Evolutionary conservation across 805 yeast genomes (phyloP).

Genomic region (Kregervanrija pseudodelftensis): DNA sequence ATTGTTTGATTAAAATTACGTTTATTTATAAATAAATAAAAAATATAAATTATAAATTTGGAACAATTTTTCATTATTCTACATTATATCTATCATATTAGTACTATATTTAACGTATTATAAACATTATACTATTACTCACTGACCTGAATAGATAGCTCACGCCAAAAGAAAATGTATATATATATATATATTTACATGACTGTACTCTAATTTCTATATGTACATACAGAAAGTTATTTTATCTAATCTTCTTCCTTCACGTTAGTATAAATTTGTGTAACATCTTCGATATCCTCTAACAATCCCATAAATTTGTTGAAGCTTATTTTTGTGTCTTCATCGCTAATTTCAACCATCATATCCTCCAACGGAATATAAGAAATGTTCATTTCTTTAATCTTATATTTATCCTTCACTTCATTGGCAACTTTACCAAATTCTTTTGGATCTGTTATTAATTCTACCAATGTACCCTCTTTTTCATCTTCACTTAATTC

Average conservation of each 20-base stretch:
- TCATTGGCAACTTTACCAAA: slow-evolving; percentile 54
- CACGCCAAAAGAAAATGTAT: too few species aligned
- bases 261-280: slow-evolving; percentile 69
- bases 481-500: slow-evolving; percentile 13
- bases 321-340: slow-evolving; percentile 43
- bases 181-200: background rate
- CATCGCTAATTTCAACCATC: slow-evolving; percentile 45
- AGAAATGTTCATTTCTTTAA: slow-evolving; percentile 66
- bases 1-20: too few species aligned
- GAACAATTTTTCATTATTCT: background rate
- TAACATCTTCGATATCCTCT: slow-evolving; percentile 80
- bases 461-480: slow-evolving; percentile 29
- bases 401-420: slow-evolving; percentile 48
- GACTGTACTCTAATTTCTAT: background rate
- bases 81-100: background rate
- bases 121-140: too few species aligned
- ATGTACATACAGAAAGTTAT: background rate
- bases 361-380: slow-evolving; percentile 60
- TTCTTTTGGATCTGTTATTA: slow-evolving; percentile 59
- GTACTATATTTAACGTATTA: too few species aligned
- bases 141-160: too few species aligned
- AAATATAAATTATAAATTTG: background rate
- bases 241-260: slow-evolving; percentile 25
- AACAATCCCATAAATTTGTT: slow-evolving; percentile 52
- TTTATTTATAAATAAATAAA: background rate